Evolutionary conservation across 208 protist species (phyloP), one percentile per base, ranked within the genome.

Genomic region (Acanthamoeba sp.): DNA sequence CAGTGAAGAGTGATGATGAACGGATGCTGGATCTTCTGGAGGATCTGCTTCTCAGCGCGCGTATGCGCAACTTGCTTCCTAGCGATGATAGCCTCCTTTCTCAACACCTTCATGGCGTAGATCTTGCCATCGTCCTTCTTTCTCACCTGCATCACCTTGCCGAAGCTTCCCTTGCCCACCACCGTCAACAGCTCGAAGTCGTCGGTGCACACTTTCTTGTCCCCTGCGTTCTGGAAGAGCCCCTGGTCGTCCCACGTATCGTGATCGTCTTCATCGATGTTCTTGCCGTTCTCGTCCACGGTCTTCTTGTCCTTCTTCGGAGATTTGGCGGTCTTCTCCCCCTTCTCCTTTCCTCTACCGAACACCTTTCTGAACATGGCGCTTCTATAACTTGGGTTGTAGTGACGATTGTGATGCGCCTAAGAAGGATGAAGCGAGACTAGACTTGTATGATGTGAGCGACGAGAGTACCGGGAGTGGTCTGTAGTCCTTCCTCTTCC

Each of bases 91-190:
- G 57, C 55, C 18, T 96, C 76, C 69, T 98, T 98, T n/a, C 91
- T 42, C 29, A 97, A 45, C 22, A 97, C 94, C 73, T 98, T 98
- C 96, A 98, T 98, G 6, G 97, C 97, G 85, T 97, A 98, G 29
- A 98, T 66, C 14, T 95, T 48, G 27, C 78, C 66, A 18, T 94
- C 94, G 20, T 94, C 76, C 32, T 97, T 98, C 93, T 97, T 97
- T 22, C 89, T 80, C 4, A 96, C 95, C 42, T 91, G 85, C 2
- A 76, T 42, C 20, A 91, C 85, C 85, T 91, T 96, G 34, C 96
- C 97, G 85, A 98, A 98, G 64, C 87, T 94, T 22, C 97, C 97
- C 88, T 96, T 97, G 36, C 97, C 97, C 48, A 98, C 78, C 18
- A 98, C 97, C 62, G 95, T 95, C 2, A 98, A 66, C 24, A 98